Evolutionary conservation across 352 stramenopile species (phyloP), one percentile per base, ranked within the genome.

Genomic region (Blastocystis sp.): DNA sequence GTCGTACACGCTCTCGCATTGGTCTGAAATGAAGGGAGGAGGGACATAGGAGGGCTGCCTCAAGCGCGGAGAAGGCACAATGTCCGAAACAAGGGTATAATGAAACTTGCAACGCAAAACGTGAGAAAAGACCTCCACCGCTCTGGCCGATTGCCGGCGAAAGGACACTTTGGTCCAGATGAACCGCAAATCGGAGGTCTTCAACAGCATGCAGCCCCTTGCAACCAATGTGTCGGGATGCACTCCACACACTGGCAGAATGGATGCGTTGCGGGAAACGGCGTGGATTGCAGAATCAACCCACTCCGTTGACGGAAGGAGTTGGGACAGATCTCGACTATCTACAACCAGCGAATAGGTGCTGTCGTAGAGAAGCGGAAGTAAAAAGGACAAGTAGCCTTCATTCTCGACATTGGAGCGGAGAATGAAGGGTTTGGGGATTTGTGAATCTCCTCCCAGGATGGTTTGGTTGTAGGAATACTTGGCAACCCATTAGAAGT

Each of bases 311-410:
- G 48, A 3, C 48, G 71, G 17, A 81, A 81, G 17, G 40, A 17
- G 28, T 28, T 19, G 11, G 17, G 21, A 42, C 64, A 81, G 17
- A 19, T 19, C 48, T 81, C 71, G 24, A 66, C 71, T 21, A 66
- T 81, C 10, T 0, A 81, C 21, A 43, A 81, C 48, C 10, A 81
- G 71, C 19, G 60, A 54, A 21, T 81, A 81, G 38, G 43, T 81
- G n/a, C 42, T 64, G 28, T 38, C 66, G 43, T 60, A 60, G 11
- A 81, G 38, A 42, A 81, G 54, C 17, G 71, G 52, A 54, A 81
- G 43, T 42, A 81, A 7, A 45, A 65, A 81, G 2, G 71, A 21
- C 10, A 64, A 43, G 48, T 81, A 81, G 3, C 71, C 45, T 48
- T 42, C 48, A 59, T 81, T 54, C 21, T n/a, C 40, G 48, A 66